Evolutionary conservation across 208 protist species (phyloP).

Genomic region (Crithidia brevicula): DNA sequence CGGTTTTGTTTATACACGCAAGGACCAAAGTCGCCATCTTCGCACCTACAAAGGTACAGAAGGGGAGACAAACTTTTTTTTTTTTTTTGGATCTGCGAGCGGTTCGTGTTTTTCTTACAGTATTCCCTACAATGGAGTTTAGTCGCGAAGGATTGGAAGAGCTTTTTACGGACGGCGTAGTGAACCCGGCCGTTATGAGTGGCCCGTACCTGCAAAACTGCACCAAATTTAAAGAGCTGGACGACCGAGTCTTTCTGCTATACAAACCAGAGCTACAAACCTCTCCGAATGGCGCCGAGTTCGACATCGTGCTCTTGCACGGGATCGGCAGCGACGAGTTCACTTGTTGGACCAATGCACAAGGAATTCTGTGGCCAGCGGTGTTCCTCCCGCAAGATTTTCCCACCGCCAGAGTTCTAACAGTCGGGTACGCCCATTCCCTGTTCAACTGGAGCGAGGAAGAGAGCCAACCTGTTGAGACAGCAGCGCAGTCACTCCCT

Average conservation of each 20-base stretch:
- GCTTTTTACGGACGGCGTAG: conserved; percentile 45
- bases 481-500: neutral
- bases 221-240: conserved; percentile 39
- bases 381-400: conserved; percentile 74
- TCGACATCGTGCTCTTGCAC: conserved; percentile 73
- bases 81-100: neutral
- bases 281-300: conserved; percentile 28
- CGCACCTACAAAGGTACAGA: too few relatives aligned
- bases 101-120: too few relatives aligned
- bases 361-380: conserved; percentile 66
- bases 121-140: conserved; percentile 43
- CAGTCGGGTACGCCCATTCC: conserved; percentile 64
- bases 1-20: too few relatives aligned
- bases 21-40: too few relatives aligned
- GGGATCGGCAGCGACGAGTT: conserved; percentile 77
- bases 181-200: conserved; percentile 34
- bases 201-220: conserved; percentile 17
- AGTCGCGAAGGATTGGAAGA: conserved; percentile 44
- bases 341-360: conserved; percentile 61
- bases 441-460: conserved; percentile 58
- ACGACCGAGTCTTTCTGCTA: conserved; percentile 37
- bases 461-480: conserved; percentile 2
- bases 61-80: neutral
- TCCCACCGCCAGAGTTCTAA: conserved; percentile 54
- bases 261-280: conserved; percentile 19